Percentiles rank a stretch among this genome's conserved stretches.
Conservation (phyloP, 805 yeast species). For the Saturnispora dispora region DNA sequence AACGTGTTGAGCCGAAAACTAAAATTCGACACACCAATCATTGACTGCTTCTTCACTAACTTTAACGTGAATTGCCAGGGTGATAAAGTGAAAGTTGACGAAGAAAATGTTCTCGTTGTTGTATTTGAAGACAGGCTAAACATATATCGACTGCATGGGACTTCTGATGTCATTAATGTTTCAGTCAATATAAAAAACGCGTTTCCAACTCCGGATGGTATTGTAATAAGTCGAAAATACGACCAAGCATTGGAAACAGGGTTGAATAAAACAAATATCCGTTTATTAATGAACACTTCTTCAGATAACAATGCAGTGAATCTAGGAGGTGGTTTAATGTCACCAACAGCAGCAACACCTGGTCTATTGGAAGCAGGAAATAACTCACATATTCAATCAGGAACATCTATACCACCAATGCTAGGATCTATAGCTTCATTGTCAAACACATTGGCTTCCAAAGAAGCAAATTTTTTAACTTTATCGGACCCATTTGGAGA, state of each 20-base stretch:
- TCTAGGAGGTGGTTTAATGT: background rate
- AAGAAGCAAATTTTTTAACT: conserved; percentile 43
- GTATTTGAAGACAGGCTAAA: conserved; percentile 52
- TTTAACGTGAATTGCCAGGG: conserved; percentile 29
- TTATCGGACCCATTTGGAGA: conserved; percentile 69
- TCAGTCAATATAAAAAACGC: conserved; percentile 60
- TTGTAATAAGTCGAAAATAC: conserved; percentile 32
- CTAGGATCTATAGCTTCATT: conserved; percentile 9
- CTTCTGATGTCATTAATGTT: conserved; percentile 49
- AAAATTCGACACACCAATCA: conserved; percentile 40
- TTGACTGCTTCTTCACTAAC: conserved; percentile 52
- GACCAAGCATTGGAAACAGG: conserved; percentile 11
- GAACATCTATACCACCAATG: conserved; percentile 2
- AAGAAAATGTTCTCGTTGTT: conserved; percentile 36
- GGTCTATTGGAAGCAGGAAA: conserved; percentile 2
- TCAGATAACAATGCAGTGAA: background rate
- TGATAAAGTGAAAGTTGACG: background rate
- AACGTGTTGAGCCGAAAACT: conserved; percentile 41
- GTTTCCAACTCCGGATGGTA: conserved; percentile 58
- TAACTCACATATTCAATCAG: background rate
- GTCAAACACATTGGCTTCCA: conserved; percentile 1
- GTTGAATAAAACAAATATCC: conserved; percentile 4
- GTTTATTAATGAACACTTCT: background rate
- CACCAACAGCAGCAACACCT: conserved; percentile 5
- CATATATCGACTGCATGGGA: conserved; percentile 54